Conservation (phyloP, 1,139 yeast genomes). For the Hansenula anomala region DNA sequence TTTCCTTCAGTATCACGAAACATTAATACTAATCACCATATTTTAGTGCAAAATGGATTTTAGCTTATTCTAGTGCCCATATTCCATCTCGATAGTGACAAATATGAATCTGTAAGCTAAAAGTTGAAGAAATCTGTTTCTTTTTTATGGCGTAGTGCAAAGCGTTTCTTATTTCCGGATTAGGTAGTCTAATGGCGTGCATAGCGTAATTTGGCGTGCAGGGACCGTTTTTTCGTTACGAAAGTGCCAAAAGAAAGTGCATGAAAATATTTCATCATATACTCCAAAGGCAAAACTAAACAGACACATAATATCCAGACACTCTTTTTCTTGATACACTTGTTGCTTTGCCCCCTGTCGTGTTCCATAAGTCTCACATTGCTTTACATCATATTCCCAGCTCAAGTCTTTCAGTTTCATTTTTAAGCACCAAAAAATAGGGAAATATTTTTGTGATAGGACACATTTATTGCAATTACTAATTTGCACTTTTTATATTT, state of each 20-base stretch:
- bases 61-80: conserved; percentile 31
- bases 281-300: no score
- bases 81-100: not conserved
- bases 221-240: not conserved
- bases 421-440: no score
- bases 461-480: not conserved
- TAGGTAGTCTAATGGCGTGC: not conserved
- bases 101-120: no score
- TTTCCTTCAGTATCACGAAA: not conserved
- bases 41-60: conserved; percentile 28
- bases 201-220: not conserved
- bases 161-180: not conserved
- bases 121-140: no score
- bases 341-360: no score
- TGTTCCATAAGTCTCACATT: no score
- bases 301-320: no score
- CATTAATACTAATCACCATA: conserved; percentile 1
- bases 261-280: not conserved
- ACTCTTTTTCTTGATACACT: no score
- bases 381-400: no score
- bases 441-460: no score
- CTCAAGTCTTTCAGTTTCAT: no score
- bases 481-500: not conserved
- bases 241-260: not conserved
- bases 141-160: no score